These are phyloP conservation scores for Pisolithus thermaeus DNA, from an alignment of 1,284 basidiomycete species.

Conservation along the genomic window DNA sequence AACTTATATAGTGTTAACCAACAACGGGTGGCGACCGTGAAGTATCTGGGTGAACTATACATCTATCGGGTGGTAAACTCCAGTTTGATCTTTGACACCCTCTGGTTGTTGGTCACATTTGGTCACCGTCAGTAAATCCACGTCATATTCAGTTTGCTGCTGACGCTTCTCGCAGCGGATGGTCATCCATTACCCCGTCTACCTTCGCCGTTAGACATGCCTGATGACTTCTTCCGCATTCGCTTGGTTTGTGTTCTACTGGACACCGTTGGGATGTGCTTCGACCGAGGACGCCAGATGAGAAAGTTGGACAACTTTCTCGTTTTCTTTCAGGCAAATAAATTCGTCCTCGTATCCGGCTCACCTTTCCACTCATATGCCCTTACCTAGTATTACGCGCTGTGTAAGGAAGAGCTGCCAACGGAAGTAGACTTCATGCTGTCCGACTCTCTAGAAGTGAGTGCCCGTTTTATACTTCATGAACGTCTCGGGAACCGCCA, in stretches of 20 bases:
- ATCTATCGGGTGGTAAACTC: constrained; percentile 94
- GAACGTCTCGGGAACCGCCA: constrained; percentile 6
- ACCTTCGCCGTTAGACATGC: constrained; percentile 76
- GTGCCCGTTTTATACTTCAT: constrained; percentile 9
- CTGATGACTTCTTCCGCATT: constrained; percentile 94
- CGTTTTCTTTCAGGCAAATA: constrained; percentile 82
- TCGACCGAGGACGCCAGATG: constrained; percentile 86
- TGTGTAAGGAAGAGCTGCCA: constrained; percentile 82
- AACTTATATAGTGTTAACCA: constrained; percentile 97
- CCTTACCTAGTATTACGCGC: constrained; percentile 67
- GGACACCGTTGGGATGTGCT: constrained; percentile 97
- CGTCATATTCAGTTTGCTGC: neutral
- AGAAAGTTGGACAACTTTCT: constrained; percentile 92
- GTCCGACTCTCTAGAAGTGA: constrained; percentile 85
- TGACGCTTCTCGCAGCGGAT: constrained; percentile 52
- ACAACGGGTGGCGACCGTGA: constrained; percentile 83
- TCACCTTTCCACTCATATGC: constrained; percentile 7
- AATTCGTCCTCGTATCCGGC: neutral
- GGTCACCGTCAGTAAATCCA: constrained; percentile 75
- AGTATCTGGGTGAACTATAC: constrained; percentile 95
- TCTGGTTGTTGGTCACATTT: constrained; percentile 95
- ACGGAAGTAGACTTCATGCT: constrained; percentile 99
- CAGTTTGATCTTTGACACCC: constrained; percentile 84
- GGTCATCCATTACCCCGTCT: constrained; percentile 85
- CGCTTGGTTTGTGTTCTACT: constrained; percentile 88